phyloP scores from a whole-genome alignment of 192 early-diverging fungal genomes.

The Kappamyces sp. region DNA sequence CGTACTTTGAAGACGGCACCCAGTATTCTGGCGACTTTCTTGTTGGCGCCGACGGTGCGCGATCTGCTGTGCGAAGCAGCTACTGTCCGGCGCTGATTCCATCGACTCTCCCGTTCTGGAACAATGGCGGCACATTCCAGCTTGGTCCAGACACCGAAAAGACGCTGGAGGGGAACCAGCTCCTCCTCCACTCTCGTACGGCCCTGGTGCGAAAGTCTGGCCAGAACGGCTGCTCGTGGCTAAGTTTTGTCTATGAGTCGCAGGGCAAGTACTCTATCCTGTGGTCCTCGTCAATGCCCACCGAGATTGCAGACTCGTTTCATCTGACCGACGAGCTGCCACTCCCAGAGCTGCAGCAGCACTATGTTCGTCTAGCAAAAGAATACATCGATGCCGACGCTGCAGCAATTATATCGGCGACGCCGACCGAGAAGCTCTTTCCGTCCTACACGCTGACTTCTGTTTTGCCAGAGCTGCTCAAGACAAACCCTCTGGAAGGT shows the following conservation, averaged over 20 bases:
- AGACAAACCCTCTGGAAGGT: not conserved
- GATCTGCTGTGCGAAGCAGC: not conserved
- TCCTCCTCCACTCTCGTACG: not conserved
- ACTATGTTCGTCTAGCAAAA: not conserved
- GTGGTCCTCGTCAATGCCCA: not conserved
- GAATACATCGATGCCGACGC: not conserved
- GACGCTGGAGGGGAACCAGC: not conserved
- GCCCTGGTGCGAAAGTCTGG: not conserved
- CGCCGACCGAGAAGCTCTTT: not conserved
- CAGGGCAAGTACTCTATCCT: not conserved
- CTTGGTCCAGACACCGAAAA: not conserved
- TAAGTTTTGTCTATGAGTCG: not conserved
- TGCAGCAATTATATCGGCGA: not conserved
- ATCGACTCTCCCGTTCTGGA: not conserved
- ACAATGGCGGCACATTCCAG: not conserved
- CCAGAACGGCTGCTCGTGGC: not conserved
- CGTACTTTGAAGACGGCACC: conserved; percentile 14
- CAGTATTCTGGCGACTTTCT: conserved; percentile 24
- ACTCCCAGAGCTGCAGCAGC: not conserved
- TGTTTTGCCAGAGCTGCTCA: not conserved
- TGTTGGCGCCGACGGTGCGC: conserved; percentile 26
- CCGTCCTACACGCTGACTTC: not conserved
- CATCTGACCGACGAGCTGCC: not conserved
- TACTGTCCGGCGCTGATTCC: not conserved
- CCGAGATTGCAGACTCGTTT: not conserved